These are phyloP conservation scores for Monosporascus sp. DNA, from an alignment of 2,329 filamentous ascomycete species.

Conservation along the genomic window DNA sequence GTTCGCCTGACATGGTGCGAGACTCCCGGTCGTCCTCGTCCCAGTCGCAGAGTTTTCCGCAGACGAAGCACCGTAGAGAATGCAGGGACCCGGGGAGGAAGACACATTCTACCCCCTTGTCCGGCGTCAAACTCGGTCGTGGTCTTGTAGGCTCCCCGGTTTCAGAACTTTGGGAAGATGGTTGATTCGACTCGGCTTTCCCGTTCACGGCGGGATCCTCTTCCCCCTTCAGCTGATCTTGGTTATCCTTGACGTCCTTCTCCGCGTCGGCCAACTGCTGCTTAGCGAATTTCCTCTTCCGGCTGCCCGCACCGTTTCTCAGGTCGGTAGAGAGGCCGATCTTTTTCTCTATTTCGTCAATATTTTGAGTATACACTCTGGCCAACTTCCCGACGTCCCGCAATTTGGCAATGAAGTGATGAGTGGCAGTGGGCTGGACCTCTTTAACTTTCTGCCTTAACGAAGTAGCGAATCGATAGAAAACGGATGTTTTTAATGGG, in stretches of 20 bases:
- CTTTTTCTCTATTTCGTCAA: constrained; percentile 67
- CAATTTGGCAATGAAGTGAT: constrained; percentile 63
- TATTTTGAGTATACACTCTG: constrained; percentile 71
- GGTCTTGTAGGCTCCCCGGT: constrained; percentile 10
- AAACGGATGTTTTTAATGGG: constrained; percentile 61
- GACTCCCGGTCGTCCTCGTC: constrained; percentile 50
- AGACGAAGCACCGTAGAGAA: constrained; percentile 58
- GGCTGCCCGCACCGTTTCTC: constrained; percentile 54
- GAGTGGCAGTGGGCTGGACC: constrained; percentile 60
- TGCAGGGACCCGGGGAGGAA: constrained; percentile 67
- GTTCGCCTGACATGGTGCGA: constrained; percentile 56
- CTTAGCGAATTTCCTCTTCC: constrained; percentile 41
- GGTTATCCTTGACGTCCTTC: constrained; percentile 25
- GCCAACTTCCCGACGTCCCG: constrained; percentile 64
- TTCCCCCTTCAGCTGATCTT: constrained; percentile 11
- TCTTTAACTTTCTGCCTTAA: constrained; percentile 58
- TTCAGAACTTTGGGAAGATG: constrained; percentile 12
- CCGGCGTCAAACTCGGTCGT: constrained; percentile 17
- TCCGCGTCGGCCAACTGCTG: constrained; percentile 19
- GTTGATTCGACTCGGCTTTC: constrained; percentile 13
- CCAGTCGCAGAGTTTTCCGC: constrained; percentile 53
- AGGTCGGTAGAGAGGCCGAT: constrained; percentile 62
- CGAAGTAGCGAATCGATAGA: constrained; percentile 67
- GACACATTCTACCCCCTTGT: constrained; percentile 58
- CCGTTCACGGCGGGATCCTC: constrained; percentile 6